Base-by-base conservation (phyloP, 73 alveolate genomes). In the Tetrahymena thermophila region DNA sequence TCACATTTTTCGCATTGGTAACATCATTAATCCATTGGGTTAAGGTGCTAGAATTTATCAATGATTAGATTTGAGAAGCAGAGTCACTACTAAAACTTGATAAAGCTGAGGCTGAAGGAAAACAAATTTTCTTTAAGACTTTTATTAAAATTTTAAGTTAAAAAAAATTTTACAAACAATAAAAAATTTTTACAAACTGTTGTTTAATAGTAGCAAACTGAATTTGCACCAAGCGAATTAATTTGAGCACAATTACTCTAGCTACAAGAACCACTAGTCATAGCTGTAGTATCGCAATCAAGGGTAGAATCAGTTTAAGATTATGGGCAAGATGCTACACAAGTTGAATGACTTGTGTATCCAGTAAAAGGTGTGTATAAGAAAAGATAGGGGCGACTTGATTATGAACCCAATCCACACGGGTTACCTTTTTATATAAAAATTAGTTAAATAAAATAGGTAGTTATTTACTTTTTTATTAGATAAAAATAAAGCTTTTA, bases 21-120 rank as follows among this genome's bases (percentile, higher is more conserved):
- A 97, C 25, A 97, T 97, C 99, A 25, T 97, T 94, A 23, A 97
- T 96, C 97, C 98, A 97, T 23, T 94, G 93, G 34, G 97, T 96
- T 34, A 97, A 94, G 85, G 97, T 96, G 94, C 96, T 97, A 71
- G 94, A 85, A 35, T 57, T 93, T 16, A 89, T 85, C 11, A 84
- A 42, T 25, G 95, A 85, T 35, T 85, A 43, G 89, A 84, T 55
- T 15, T 38, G 17, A 35, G 94, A n/a, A 71, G 37, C 89, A 28
- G 89, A 71, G 37, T 2, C n/a, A 5, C 55, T 19, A 4, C 28
- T 42, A 85, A 85, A 58, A 50, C 71, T 40, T 9, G 43, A n/a
- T 25, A 35, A 50, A 3, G 94, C 44, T 4, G 94, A 43, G 13
- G 93, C 93, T 21, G 94, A 42, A 85, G 97, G 97, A 23, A 43